Base-by-base conservation (phyloP, 2,329 filamentous ascomycete genomes). In the Botrytis pseudocinerea region DNA sequence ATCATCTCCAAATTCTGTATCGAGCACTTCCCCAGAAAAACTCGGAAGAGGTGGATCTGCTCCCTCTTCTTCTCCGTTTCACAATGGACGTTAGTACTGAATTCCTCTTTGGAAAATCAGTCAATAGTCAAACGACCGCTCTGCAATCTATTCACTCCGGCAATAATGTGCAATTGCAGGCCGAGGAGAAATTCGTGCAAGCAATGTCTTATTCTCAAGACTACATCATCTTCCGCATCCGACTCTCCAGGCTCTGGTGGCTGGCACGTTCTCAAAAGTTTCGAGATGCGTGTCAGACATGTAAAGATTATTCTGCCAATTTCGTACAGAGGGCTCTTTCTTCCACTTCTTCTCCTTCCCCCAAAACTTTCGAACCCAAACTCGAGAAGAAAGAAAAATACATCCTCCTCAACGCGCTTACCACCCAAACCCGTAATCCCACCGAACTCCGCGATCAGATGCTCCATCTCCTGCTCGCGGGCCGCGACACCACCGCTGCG, bases 81-180 rank as follows among this genome's bases (percentile, higher is more conserved):
- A 89, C 87, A 0, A 82, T 90, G 35, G 87, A 79, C 74, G 85
- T 85, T 0, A 85, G 87, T 0, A 90, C 87, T 0, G 86, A 86
- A 59, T 86, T 90, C 72, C 80, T 90, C 4, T 88, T 90, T 70
- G 88, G 88, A 25, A 82, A 86, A 74, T 84, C 83, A 35, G 76
- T 80, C 18, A 76, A 80, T 44, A 78, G 62, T 46, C 83, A 85
- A 70, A 85, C 84, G 40, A 78, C 86, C 40, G 84, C 83, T 28
- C 76, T 81, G 1, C 74, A 80, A 44, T 79, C 77, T 8, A 65
- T 76, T 51, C 57, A 78, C 48, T 76, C 75, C 0, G 76, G 74
- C 1, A 77, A 76, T 40, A 73, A 59, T 4, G 71, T 73, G 8
- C 75, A 77, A 35, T 25, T 62, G 0, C 74, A 75, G 32, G 51